Percentiles rank a stretch among this genome's conserved stretches.
Conservation (phyloP, 805 yeast genomes). For the Metschnikowia gelsemii region DNA sequence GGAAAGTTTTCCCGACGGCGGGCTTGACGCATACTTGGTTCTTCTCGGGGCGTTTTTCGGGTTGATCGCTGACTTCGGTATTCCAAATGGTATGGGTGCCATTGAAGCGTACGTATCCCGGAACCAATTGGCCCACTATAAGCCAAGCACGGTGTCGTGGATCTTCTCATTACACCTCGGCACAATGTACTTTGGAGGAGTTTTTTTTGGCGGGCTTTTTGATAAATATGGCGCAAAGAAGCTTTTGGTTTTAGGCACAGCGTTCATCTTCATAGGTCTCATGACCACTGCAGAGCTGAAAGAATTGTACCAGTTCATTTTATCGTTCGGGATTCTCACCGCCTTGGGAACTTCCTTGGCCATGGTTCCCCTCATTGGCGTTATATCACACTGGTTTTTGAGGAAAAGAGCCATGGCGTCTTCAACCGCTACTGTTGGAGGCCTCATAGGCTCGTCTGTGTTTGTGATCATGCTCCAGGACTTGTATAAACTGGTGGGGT, state of each 20-base stretch:
- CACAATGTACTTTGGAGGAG: constrained; percentile 23
- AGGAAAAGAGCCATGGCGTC: constrained; percentile 44
- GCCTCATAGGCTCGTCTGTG: constrained; percentile 51
- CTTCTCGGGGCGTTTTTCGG: constrained; percentile 25
- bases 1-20: constrained; percentile 27
- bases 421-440: constrained; percentile 49
- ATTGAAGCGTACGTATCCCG: constrained; percentile 22
- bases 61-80: constrained; percentile 23
- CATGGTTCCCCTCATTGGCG: constrained; percentile 45
- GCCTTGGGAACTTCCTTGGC: constrained; percentile 45
- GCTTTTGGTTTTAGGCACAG: constrained; percentile 38
- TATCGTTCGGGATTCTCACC: constrained; percentile 46
- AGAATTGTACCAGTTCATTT: constrained; percentile 49
- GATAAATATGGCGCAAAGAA: constrained; percentile 45
- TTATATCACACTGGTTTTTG: constrained; percentile 46
- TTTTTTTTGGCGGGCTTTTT: constrained; percentile 47
- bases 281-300: constrained; percentile 46
- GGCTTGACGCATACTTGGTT: constrained; percentile 24
- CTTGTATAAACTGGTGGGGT: constrained; percentile 49
- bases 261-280: constrained; percentile 38
- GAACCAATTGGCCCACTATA: constrained; percentile 15
- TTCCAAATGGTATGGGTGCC: constrained; percentile 25
- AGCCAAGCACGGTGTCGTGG: constrained; percentile 23
- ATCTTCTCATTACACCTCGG: constrained; percentile 23
- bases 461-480: constrained; percentile 55